phyloP scores from a whole-genome alignment of 106 monocot species.

The Gastrodia elata region DNA sequence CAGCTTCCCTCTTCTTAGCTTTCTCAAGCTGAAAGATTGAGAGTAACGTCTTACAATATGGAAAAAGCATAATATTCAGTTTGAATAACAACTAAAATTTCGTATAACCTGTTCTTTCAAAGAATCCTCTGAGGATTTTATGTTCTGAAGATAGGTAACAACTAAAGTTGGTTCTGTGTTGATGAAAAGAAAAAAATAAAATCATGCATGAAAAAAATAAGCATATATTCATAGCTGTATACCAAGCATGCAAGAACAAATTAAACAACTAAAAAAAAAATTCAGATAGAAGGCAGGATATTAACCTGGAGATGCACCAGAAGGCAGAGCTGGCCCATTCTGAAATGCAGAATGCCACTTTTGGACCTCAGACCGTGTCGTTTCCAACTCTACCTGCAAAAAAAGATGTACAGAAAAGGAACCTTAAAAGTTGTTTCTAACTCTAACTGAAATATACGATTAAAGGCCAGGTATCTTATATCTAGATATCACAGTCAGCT shows the following conservation, averaged over 20 bases:
- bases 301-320: slow-evolving; percentile 44
- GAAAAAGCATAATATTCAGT: not conserved
- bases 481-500: not conserved
- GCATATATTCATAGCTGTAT: not conserved
- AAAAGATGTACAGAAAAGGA: too few relatives aligned
- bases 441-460: slow-evolving; percentile 32
- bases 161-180: slow-evolving; percentile 60
- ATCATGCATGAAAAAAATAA: not conserved
- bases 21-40: slow-evolving; percentile 68
- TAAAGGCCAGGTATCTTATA: not conserved
- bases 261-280: not conserved
- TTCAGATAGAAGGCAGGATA: not conserved
- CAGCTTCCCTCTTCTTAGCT: slow-evolving; percentile 96
- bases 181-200: not conserved
- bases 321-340: slow-evolving; percentile 39
- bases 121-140: slow-evolving; percentile 90
- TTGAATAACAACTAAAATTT: not conserved
- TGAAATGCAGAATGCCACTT: slow-evolving; percentile 79
- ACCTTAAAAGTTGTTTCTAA: slow-evolving; percentile 47
- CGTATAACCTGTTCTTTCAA: slow-evolving; percentile 83
- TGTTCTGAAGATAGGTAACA: slow-evolving; percentile 48
- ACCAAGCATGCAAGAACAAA: not conserved
- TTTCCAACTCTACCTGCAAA: slow-evolving; percentile 46
- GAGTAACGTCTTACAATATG: not conserved
- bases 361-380: slow-evolving; percentile 45